Conservation (phyloP, 2,329 filamentous ascomycete genomes). For the Zymoseptoria brevis region DNA sequence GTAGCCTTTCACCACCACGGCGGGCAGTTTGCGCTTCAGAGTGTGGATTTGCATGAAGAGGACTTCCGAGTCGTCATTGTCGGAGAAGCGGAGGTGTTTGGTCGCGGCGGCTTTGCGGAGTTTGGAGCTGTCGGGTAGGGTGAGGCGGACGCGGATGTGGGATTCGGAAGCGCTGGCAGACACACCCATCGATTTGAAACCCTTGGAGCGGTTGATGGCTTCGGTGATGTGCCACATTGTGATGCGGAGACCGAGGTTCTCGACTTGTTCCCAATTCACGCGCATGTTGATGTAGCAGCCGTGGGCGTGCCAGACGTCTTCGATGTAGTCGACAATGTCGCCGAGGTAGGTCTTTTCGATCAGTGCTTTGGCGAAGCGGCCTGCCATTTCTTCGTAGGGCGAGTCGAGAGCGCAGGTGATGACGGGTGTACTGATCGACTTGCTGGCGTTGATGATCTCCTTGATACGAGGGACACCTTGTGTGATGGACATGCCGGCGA, state of each 20-base stretch:
- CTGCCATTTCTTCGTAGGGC: slow-evolving; percentile 64
- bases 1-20: slow-evolving; percentile 84
- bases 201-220: slow-evolving; percentile 72
- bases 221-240: slow-evolving; percentile 62
- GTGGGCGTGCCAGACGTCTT: slow-evolving; percentile 78
- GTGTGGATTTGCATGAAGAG: slow-evolving; percentile 74
- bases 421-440: slow-evolving; percentile 85
- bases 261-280: slow-evolving; percentile 70
- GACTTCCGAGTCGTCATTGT: slow-evolving; percentile 48
- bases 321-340: slow-evolving; percentile 71
- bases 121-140: slow-evolving; percentile 40
- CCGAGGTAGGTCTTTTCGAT: slow-evolving; percentile 91
- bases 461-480: slow-evolving; percentile 99
- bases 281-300: slow-evolving; percentile 71
- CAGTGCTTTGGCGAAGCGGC: slow-evolving; percentile 82
- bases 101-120: slow-evolving; percentile 15
- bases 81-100: slow-evolving; percentile 1
- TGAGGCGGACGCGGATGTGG: slow-evolving; percentile 63
- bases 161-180: slow-evolving; percentile 20
- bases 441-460: slow-evolving; percentile 98
- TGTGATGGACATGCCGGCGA: slow-evolving; percentile 98
- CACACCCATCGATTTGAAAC: slow-evolving; percentile 55
- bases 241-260: slow-evolving; percentile 75
- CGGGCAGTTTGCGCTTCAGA: slow-evolving; percentile 71
- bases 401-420: slow-evolving; percentile 81